Percentiles rank a stretch among this genome's conserved stretches.
These are phyloP conservation scores for Diaporthe sp. DNA, from an alignment of 2,329 filamentous ascomycete genomes.

Conservation along the genomic window DNA sequence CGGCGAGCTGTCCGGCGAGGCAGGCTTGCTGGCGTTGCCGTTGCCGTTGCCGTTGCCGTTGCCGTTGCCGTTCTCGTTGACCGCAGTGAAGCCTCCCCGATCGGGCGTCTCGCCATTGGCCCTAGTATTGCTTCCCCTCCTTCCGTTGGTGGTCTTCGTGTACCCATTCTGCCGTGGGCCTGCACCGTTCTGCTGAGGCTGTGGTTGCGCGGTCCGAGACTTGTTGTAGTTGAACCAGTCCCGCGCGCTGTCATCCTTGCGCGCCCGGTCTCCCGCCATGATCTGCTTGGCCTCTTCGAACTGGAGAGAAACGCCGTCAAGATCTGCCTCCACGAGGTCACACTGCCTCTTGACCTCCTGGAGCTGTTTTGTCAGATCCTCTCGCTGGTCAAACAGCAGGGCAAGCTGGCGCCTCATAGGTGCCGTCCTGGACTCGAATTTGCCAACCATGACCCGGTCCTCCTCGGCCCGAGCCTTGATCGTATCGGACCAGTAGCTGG, in stretches of 20 bases:
- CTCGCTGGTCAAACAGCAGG: conserved; percentile 50
- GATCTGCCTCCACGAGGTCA: conserved; percentile 36
- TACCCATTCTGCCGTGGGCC: conserved; percentile 16
- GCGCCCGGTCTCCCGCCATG: conserved; percentile 30
- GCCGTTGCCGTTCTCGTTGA: conserved; percentile 1
- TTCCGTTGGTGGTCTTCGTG: neutral
- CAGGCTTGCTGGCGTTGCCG: neutral
- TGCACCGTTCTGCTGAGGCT: conserved; percentile 25
- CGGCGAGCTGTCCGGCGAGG: conserved; percentile 26
- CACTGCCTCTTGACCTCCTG: conserved; percentile 42
- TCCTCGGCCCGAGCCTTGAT: conserved; percentile 37
- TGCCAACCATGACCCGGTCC: conserved; percentile 46
- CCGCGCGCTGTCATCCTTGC: conserved; percentile 31
- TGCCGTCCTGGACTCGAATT: conserved; percentile 44
- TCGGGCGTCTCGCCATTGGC: neutral
- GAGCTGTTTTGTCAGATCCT: conserved; percentile 50
- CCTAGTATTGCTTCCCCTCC: neutral
- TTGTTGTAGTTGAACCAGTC: conserved; percentile 32
- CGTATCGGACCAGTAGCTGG: conserved; percentile 43
- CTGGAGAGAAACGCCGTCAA: conserved; percentile 29
- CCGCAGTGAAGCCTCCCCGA: neutral
- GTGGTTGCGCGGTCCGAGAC: neutral
- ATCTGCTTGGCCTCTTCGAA: conserved; percentile 31
- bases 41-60: neutral
- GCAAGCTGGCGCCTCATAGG: conserved; percentile 46